phyloP scores from a whole-genome alignment of 2,329 filamentous ascomycete genomes.

The Diaporthe sp. region DNA sequence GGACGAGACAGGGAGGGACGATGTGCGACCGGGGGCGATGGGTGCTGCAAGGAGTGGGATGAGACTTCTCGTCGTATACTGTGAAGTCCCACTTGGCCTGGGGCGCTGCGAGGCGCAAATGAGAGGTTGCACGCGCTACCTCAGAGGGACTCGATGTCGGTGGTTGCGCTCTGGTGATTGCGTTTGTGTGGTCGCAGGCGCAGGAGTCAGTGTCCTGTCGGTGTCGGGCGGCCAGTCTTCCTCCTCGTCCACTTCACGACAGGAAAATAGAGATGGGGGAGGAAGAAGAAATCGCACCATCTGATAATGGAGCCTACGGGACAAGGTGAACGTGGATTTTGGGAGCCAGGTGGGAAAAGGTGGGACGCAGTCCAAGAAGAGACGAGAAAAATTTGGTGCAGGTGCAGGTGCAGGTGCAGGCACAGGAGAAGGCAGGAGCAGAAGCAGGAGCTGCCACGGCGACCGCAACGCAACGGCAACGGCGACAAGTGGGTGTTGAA shows the following conservation, averaged over 20 bases:
- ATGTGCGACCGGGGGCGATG: constrained; percentile 6
- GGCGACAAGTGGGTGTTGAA: neutral
- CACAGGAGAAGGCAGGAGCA: neutral
- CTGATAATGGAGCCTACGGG: constrained; percentile 39
- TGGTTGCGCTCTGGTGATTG: constrained; percentile 28
- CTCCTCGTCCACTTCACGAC: constrained; percentile 41
- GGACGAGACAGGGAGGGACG: constrained; percentile 1
- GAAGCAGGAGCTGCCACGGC: neutral
- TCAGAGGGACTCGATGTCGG: neutral
- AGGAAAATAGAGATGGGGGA: constrained; percentile 39
- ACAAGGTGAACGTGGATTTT: constrained; percentile 35
- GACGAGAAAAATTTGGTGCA: constrained; percentile 33
- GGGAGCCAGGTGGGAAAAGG: constrained; percentile 31
- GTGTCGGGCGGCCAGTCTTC: constrained; percentile 40
- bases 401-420: constrained; percentile 3
- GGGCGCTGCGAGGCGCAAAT: constrained; percentile 31
- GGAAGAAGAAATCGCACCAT: constrained; percentile 39
- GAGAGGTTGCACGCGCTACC: constrained; percentile 17
- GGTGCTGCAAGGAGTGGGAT: constrained; percentile 29
- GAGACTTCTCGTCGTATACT: constrained; percentile 34
- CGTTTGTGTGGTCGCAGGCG: constrained; percentile 10
- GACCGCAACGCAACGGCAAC: neutral
- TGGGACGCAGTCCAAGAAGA: constrained; percentile 36
- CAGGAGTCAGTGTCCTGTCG: constrained; percentile 29
- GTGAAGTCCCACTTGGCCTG: constrained; percentile 30